Conservation (phyloP, 108 stramenopile genomes). For the Skeletonema costatum region DNA sequence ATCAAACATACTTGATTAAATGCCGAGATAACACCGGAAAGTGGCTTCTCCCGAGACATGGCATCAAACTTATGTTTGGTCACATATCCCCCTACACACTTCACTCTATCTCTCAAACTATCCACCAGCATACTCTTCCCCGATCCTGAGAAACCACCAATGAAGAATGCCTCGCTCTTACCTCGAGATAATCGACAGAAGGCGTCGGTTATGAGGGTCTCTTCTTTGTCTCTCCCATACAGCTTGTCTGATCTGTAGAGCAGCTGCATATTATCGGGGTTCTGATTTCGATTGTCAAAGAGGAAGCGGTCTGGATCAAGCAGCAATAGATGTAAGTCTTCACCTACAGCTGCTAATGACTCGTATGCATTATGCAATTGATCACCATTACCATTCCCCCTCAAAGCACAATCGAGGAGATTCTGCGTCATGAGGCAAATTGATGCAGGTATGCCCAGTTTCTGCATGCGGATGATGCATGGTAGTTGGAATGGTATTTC, state of each 20-base stretch:
- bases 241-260: conserved; percentile 3
- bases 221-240: conserved; percentile 27
- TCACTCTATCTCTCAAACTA: conserved; percentile 7
- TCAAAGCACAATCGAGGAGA: background rate
- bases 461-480: background rate
- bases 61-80: conserved; percentile 26
- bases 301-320: conserved; percentile 4
- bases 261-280: background rate
- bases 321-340: background rate
- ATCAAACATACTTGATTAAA: conserved; percentile 33
- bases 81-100: conserved; percentile 22
- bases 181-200: conserved; percentile 26
- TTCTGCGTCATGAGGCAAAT: background rate
- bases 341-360: background rate
- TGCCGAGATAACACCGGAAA: conserved; percentile 18
- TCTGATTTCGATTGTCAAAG: background rate
- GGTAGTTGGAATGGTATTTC: too few relatives aligned
- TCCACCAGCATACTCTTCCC: conserved; percentile 1
- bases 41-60: conserved; percentile 11
- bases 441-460: background rate
- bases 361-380: background rate
- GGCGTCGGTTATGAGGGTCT: conserved; percentile 12
- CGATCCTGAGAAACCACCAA: too few relatives aligned
- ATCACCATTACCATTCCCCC: background rate
- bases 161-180: too few relatives aligned